Conservation (phyloP, 1,284 basidiomycete genomes). For the Apiotrichum sp. region DNA sequence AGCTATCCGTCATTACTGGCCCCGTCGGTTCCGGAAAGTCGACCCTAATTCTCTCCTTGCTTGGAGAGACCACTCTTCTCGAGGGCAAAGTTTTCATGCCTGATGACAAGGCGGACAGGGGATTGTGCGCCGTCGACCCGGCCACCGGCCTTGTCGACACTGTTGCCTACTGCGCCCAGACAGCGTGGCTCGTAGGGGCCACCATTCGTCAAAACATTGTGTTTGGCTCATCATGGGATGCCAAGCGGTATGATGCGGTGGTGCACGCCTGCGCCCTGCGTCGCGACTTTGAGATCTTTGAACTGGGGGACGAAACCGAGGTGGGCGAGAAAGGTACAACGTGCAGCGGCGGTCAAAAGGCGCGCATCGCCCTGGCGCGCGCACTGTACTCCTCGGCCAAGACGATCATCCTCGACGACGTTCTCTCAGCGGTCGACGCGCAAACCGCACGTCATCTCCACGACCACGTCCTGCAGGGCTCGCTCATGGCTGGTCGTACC, state of each 20-base stretch:
- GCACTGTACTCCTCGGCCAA: constrained; percentile 44
- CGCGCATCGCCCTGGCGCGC: constrained; percentile 44
- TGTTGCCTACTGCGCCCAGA: constrained; percentile 53
- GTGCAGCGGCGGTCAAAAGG: constrained; percentile 46
- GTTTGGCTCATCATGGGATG: constrained; percentile 49
- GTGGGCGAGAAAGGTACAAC: constrained; percentile 56
- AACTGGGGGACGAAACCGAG: constrained; percentile 54
- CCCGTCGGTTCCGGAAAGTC: constrained; percentile 60
- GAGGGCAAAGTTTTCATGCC: constrained; percentile 53
- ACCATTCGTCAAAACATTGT: constrained; percentile 54
- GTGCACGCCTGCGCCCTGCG: constrained; percentile 52
- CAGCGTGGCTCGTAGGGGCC: constrained; percentile 54
- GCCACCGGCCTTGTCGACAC: constrained; percentile 49
- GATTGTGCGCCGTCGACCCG: constrained; percentile 48
- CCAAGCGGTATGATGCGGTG: constrained; percentile 48
- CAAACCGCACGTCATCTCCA: constrained; percentile 44
- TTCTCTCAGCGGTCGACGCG: constrained; percentile 50
- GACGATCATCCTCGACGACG: constrained; percentile 45
- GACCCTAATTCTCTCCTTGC: constrained; percentile 57
- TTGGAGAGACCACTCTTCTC: constrained; percentile 52
- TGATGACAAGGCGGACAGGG: constrained; percentile 45
- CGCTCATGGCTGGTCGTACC: constrained; percentile 45
- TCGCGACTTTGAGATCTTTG: constrained; percentile 52
- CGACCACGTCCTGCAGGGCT: constrained; percentile 38
- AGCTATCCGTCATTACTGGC: constrained; percentile 46